Percentiles rank a stretch among this genome's conserved stretches.
phyloP scores from a whole-genome alignment of 805 yeast species.

The Candida ascalaphidarum region DNA sequence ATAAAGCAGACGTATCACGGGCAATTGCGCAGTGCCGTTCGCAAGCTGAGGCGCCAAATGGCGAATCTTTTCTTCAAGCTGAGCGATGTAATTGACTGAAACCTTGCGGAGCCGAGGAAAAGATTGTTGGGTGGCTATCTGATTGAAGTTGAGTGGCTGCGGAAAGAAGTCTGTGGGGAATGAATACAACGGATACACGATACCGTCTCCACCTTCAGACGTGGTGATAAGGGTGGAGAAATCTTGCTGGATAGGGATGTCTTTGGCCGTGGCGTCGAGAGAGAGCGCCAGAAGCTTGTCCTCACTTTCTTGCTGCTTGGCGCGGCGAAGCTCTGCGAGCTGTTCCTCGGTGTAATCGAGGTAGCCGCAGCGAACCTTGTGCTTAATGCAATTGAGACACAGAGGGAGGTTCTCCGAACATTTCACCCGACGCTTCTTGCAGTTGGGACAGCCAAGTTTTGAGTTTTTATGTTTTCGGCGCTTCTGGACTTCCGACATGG shows the following conservation, averaged over 20 bases:
- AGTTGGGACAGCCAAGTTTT: slow-evolving; percentile 9
- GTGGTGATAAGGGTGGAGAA: background rate
- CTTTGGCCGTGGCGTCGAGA: no score
- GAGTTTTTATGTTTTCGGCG: slow-evolving; percentile 17
- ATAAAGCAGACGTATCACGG: slow-evolving; percentile 20
- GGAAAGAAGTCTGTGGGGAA: no score
- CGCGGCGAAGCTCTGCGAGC: slow-evolving; percentile 15
- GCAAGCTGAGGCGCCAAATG: no score
- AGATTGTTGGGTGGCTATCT: no score
- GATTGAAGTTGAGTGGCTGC: no score
- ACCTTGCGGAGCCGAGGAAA: no score
- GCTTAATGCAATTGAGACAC: slow-evolving; percentile 32
- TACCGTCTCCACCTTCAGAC: no score
- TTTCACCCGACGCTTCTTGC: slow-evolving; percentile 10
- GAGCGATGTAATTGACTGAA: no score
- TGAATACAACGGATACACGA: no score
- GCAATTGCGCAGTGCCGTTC: slow-evolving; percentile 19
- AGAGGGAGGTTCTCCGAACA: slow-evolving; percentile 28
- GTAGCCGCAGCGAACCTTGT: slow-evolving; percentile 31
- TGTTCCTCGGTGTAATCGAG: slow-evolving; percentile 24
- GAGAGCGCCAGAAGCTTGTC: background rate
- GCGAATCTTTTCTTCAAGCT: no score
- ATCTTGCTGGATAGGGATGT: background rate
- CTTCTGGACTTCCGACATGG: background rate
- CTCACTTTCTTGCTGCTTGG: slow-evolving; percentile 6